Evolutionary conservation across 495 filamentous ascomycete genomes (phyloP), one percentile per base, ranked within the genome.

Genomic region (Penicillium nucicola): DNA sequence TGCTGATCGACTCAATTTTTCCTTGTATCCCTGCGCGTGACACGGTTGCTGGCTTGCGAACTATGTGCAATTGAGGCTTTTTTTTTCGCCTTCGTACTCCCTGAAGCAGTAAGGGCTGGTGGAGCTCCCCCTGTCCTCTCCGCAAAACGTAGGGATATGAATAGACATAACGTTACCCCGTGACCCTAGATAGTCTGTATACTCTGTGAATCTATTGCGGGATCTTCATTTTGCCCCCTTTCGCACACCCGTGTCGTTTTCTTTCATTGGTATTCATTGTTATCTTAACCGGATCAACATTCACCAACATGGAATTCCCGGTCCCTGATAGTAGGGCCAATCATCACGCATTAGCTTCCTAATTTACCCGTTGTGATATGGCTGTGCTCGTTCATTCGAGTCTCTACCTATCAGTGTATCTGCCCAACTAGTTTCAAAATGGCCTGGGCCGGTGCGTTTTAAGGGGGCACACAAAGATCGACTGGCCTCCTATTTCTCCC

Each of bases 401-500:
- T 43, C 39, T 48, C 22, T 28, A 57, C 50, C 51, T 57, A 65
- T 63, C 46, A 30, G 34, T 17, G 15, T 36, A 7, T 28, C 47
- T 48, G 42, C 30, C 56, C 55, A 57, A 58, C 53, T 53, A 45
- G 40, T 62, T 57, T 57, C 18, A 41, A 56, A 62, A 50, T 42
- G 53, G 55, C 34, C 61, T 59, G 53, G 58, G 40, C 53, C 61
- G 54, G 40, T 48, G 40, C 19, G 43, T 45, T 45, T 53, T 42
- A 56, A 42, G 46, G 28, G 44, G 36, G 23, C 25, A 28, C 22
- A 54, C 38, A 11, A 19, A 41, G 43, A 51, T 58, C 58, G 48
- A 33, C 31, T 50, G 15, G 31, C 20, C 58, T 64, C 61, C 61
- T 64, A 64, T 50, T 59, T 64, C 49, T 46, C 52, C 61, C 61